phyloP scores from a whole-genome alignment of 768 basidiomycete genomes.

The Collybiopsis confluens region DNA sequence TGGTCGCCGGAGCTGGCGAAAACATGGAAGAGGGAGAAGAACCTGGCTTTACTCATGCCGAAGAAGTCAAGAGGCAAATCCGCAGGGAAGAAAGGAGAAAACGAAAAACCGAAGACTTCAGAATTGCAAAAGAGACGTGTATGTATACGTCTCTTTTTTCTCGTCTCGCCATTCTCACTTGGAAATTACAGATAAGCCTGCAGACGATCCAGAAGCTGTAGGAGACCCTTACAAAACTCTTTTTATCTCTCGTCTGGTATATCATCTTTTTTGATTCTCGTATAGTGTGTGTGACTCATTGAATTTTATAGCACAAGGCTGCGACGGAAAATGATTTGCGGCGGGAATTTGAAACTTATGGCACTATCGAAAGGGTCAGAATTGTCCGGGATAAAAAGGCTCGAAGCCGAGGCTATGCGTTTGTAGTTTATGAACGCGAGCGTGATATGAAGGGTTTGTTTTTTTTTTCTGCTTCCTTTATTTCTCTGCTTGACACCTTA shows the following conservation, averaged over 20 bases:
- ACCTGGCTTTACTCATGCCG: conserved; percentile 73
- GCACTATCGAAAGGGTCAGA: conserved; percentile 89
- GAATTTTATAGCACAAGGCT: conserved; percentile 67
- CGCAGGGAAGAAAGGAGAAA: conserved; percentile 76
- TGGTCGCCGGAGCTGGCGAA: conserved; percentile 55
- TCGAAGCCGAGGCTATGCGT: conserved; percentile 89
- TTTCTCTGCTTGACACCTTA: conserved; percentile 10
- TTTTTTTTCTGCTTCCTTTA: conserved; percentile 11
- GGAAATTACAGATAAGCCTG: conserved; percentile 73
- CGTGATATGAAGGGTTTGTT: conserved; percentile 95
- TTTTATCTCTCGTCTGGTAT: conserved; percentile 89
- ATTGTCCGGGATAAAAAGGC: conserved; percentile 90
- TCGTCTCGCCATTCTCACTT: conserved; percentile 10
- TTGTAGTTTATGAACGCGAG: conserved; percentile 96
- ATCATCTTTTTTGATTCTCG: conserved; percentile 13
- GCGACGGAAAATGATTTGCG: conserved; percentile 90
- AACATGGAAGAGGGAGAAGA: conserved; percentile 85
- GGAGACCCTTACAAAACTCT: conserved; percentile 99
- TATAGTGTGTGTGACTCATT: conserved; percentile 8
- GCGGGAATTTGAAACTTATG: conserved; percentile 93
- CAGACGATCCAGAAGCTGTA: conserved; percentile 83
- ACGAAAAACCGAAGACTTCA: conserved; percentile 70
- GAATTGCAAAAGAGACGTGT: conserved; percentile 84
- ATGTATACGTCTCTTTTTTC: conserved; percentile 24
- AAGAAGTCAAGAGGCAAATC: conserved; percentile 78